phyloP scores from a whole-genome alignment of 352 stramenopile species.

The Albugo laibachii region DNA sequence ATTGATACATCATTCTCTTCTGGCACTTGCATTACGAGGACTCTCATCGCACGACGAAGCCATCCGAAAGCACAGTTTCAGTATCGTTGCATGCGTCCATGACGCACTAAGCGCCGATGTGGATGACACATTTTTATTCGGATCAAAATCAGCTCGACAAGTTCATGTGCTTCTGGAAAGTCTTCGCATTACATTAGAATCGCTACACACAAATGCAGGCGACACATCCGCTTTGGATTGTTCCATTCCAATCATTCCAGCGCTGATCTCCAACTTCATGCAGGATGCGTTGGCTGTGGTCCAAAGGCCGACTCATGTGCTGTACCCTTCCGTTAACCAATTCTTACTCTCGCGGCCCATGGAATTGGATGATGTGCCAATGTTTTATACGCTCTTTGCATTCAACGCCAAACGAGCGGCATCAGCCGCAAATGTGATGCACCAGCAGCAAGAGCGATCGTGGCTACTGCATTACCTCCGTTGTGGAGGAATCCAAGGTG shows the following conservation, averaged over 20 bases:
- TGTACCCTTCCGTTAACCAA: conserved; percentile 69
- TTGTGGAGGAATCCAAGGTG: conserved; percentile 28
- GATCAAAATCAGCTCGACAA: conserved; percentile 51
- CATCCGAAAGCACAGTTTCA: conserved; percentile 46
- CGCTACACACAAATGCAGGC: conserved; percentile 15
- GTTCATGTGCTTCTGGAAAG: conserved; percentile 62
- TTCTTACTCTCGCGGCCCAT: conserved; percentile 66
- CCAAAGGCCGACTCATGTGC: conserved; percentile 32
- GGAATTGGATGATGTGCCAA: conserved; percentile 62
- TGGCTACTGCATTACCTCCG: conserved; percentile 65
- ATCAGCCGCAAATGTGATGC: conserved; percentile 37
- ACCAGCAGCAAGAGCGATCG: conserved; percentile 50
- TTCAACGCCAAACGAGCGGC: too few species aligned
- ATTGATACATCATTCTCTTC: conserved; percentile 46
- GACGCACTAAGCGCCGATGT: conserved; percentile 38
- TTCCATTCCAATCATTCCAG: conserved; percentile 36
- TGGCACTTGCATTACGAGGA: conserved; percentile 46
- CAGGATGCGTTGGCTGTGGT: conserved; percentile 59
- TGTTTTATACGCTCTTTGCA: conserved; percentile 82
- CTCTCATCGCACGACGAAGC: conserved; percentile 34
- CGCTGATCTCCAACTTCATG: conserved; percentile 61
- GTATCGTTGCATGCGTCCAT: conserved; percentile 53
- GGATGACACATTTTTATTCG: conserved; percentile 7
- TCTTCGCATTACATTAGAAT: conserved; percentile 14
- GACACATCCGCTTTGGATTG: not conserved